Percentiles rank a stretch among this genome's conserved stretches.
These are phyloP conservation scores for Yamadazyma sp. DNA, from an alignment of 805 yeast species.

Conservation along the genomic window DNA sequence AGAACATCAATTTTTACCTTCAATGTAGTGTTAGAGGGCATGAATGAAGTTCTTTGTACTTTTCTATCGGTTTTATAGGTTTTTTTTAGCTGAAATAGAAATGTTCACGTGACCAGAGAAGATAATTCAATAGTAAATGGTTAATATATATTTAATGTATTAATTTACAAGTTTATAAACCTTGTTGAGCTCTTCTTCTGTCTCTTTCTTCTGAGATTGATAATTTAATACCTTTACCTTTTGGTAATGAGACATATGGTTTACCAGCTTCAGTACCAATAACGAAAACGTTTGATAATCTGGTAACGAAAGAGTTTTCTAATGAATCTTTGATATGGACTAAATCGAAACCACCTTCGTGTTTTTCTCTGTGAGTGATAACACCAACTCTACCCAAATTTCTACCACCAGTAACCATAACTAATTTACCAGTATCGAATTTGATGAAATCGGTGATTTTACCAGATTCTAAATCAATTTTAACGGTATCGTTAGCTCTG, in stretches of 20 bases:
- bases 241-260: conserved; percentile 40
- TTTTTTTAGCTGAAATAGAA: too few relatives aligned
- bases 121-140: too few relatives aligned
- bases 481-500: conserved; percentile 97
- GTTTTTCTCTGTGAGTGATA: conserved; percentile 41
- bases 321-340: conserved; percentile 41
- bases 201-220: conserved; percentile 43
- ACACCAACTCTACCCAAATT: conserved; percentile 44
- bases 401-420: conserved; percentile 43
- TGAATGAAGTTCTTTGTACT: too few relatives aligned
- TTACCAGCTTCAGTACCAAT: conserved; percentile 41
- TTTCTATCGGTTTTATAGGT: too few relatives aligned
- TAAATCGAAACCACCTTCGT: conserved; percentile 43
- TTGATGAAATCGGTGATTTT: conserved; percentile 61
- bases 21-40: too few relatives aligned
- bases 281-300: conserved; percentile 40
- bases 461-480: conserved; percentile 94
- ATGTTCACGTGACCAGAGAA: too few relatives aligned
- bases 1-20: too few relatives aligned
- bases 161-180: conserved; percentile 11
- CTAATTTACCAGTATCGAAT: conserved; percentile 40
- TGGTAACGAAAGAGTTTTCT: conserved; percentile 42
- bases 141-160: too few relatives aligned
- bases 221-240: conserved; percentile 44
- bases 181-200: conserved; percentile 42